A percentile compares a stretch with the other conserved stretches of the same genome.
These are phyloP conservation scores for Auriscalpium vulgare DNA, from an alignment of 768 basidiomycete species.

Conservation along the genomic window DNA sequence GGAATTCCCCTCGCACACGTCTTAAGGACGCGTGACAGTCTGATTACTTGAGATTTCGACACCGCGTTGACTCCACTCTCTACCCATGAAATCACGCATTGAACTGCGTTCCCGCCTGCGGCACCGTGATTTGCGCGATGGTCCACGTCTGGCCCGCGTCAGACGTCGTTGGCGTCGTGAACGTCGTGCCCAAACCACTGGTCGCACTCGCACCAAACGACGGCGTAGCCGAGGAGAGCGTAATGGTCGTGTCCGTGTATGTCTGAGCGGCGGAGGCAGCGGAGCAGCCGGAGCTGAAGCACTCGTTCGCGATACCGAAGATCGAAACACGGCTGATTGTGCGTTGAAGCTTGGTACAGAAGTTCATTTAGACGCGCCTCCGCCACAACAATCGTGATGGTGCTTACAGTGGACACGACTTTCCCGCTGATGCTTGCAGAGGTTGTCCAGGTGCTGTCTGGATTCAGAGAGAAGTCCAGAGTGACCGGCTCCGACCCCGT, in stretches of 20 bases:
- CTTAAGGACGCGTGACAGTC: no score
- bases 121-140: background rate
- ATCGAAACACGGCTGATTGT: background rate
- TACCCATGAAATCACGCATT: no score
- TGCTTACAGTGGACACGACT: background rate
- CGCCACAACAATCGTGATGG: no score
- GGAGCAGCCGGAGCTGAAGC: background rate
- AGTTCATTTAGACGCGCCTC: background rate
- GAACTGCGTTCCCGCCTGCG: background rate
- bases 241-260: background rate
- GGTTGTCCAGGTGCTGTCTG: background rate
- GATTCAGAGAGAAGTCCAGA: background rate
- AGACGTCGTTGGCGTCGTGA: background rate
- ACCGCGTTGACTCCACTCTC: no score
- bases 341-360: background rate
- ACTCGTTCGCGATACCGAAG: background rate
- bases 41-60: no score
- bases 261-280: background rate
- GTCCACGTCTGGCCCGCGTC: background rate
- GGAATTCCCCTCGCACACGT: no score
- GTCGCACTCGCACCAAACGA: background rate
- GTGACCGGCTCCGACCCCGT: background rate
- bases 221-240: background rate
- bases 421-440: background rate
- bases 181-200: background rate